phyloP scores from a whole-genome alignment of 2,329 filamentous ascomycete species.

The Xylariaceae sp. region DNA sequence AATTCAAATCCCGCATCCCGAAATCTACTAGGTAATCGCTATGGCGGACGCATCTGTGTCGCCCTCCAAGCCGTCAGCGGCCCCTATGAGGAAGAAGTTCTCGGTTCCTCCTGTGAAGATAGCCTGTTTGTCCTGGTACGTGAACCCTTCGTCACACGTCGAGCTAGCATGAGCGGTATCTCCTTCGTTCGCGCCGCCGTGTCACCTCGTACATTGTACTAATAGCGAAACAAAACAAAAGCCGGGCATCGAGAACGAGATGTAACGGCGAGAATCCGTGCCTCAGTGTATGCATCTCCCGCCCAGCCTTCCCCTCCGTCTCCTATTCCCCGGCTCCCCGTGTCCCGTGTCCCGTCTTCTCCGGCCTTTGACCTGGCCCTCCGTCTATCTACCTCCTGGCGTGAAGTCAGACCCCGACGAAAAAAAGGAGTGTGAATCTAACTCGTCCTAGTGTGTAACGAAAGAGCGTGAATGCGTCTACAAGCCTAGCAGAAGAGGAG shows the following conservation, averaged over 20 bases:
- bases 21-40: conserved; percentile 1
- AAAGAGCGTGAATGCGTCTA: conserved; percentile 40
- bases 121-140: conserved; percentile 47
- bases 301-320: not conserved
- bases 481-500: conserved; percentile 40
- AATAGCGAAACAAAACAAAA: conserved; percentile 23
- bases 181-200: conserved; percentile 13
- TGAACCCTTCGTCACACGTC: conserved; percentile 16
- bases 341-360: not conserved
- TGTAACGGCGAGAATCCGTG: conserved; percentile 43
- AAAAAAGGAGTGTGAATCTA: conserved; percentile 10
- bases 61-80: conserved; percentile 20
- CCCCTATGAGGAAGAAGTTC: conserved; percentile 36
- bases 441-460: conserved; percentile 35
- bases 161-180: conserved; percentile 6
- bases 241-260: conserved; percentile 42
- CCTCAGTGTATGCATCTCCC: conserved; percentile 36
- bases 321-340: not conserved
- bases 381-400: conserved; percentile 1
- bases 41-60: conserved; percentile 26
- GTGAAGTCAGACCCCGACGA: conserved; percentile 5
- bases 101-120: conserved; percentile 46
- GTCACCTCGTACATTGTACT: conserved; percentile 22
- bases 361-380: conserved; percentile 1
- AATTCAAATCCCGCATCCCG: conserved; percentile 8